These are phyloP conservation scores for Lactarius quietus DNA, from an alignment of 768 basidiomycete genomes.

Conservation along the genomic window DNA sequence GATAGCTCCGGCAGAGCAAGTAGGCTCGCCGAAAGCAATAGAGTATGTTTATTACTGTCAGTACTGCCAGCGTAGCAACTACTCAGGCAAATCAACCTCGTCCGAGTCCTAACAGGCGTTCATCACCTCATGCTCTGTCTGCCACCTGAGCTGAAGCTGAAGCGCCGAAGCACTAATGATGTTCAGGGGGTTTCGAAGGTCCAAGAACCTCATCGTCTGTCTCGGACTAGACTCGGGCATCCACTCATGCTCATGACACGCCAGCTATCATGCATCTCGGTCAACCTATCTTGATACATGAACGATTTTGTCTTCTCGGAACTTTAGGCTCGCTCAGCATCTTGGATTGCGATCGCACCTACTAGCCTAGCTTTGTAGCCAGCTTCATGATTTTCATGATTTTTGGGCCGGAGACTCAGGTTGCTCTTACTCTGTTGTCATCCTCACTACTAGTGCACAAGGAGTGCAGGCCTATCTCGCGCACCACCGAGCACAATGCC, in stretches of 20 bases:
- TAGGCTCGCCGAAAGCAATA: too few relatives aligned
- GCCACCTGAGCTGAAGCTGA: too few relatives aligned
- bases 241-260: background rate
- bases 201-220: too few relatives aligned
- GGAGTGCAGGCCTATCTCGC: background rate
- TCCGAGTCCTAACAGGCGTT: too few relatives aligned
- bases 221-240: too few relatives aligned
- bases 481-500: constrained; percentile 6
- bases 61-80: too few relatives aligned
- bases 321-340: background rate
- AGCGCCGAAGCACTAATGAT: too few relatives aligned
- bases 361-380: constrained; percentile 1
- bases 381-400: background rate
- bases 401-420: background rate
- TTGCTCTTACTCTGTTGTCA: background rate
- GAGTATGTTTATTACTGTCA: too few relatives aligned
- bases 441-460: background rate
- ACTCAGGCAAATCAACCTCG: too few relatives aligned
- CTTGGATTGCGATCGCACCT: constrained; percentile 9
- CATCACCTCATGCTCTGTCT: too few relatives aligned
- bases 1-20: too few relatives aligned
- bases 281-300: background rate
- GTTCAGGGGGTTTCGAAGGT: too few relatives aligned
- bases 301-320: background rate
- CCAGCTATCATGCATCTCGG: background rate